A percentile compares a stretch with the other conserved stretches of the same genome.
Conservation (phyloP, 495 filamentous ascomycete genomes). For the Amniculicola lignicola region DNA sequence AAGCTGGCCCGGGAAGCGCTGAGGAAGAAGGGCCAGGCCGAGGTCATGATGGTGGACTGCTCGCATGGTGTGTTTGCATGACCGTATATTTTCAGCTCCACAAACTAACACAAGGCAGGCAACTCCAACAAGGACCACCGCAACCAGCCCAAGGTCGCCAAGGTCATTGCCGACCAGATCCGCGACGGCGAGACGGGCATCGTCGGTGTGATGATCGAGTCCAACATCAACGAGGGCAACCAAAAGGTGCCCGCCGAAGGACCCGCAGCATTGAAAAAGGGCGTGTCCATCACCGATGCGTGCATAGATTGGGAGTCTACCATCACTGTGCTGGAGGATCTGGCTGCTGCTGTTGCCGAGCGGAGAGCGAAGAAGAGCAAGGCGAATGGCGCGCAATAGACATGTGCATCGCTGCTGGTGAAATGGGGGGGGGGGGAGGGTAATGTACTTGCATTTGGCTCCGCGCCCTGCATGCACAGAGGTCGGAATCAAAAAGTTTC, state of each 20-base stretch:
- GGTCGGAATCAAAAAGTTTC: too few species aligned
- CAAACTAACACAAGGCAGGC: slow-evolving; percentile 44
- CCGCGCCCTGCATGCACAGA: too few species aligned
- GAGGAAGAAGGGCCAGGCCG: slow-evolving; percentile 76
- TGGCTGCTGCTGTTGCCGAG: slow-evolving; percentile 79
- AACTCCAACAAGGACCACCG: slow-evolving; percentile 73
- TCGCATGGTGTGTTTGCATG: slow-evolving; percentile 65
- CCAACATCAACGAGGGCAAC: slow-evolving; percentile 91
- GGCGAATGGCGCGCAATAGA: slow-evolving; percentile 10
- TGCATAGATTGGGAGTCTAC: slow-evolving; percentile 95
- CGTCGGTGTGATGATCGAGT: slow-evolving; percentile 97
- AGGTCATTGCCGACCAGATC: slow-evolving; percentile 77
- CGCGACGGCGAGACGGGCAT: slow-evolving; percentile 83
- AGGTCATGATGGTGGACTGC: slow-evolving; percentile 97
- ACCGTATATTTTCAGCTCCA: neutral
- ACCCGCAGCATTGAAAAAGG: slow-evolving; percentile 73
- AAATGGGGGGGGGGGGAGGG: too few species aligned
- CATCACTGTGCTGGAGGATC: slow-evolving; percentile 75
- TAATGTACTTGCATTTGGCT: too few species aligned
- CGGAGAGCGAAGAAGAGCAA: slow-evolving; percentile 51
- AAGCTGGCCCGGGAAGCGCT: slow-evolving; percentile 73
- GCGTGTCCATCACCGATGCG: slow-evolving; percentile 95
- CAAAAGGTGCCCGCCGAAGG: slow-evolving; percentile 91
- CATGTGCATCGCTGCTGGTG: too few species aligned
- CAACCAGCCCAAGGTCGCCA: slow-evolving; percentile 91